phyloP scores from a whole-genome alignment of 768 basidiomycete genomes.

The Lanmaoa pseudosensibilis region DNA sequence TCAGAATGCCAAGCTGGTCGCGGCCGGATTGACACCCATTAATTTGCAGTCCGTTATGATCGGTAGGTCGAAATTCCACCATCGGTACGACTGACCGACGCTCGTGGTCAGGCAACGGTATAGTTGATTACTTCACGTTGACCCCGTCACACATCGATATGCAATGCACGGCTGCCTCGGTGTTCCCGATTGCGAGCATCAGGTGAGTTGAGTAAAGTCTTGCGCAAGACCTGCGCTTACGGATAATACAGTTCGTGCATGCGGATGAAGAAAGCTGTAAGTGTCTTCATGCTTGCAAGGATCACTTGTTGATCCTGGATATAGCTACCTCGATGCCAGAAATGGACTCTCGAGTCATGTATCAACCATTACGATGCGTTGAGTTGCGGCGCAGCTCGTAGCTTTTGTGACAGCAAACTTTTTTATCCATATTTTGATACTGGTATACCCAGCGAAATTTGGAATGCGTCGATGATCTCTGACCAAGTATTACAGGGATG shows the following conservation, averaged over 20 bases:
- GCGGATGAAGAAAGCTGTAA: slow-evolving; percentile 43
- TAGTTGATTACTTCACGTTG: slow-evolving; percentile 42
- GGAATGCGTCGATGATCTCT: neutral
- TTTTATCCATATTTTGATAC: slow-evolving; percentile 23
- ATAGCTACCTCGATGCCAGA: slow-evolving; percentile 71
- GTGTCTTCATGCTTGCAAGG: slow-evolving; percentile 1
- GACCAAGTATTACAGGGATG: slow-evolving; percentile 28
- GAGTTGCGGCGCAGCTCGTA: slow-evolving; percentile 63
- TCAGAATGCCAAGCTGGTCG: slow-evolving; percentile 41
- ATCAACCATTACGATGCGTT: slow-evolving; percentile 66
- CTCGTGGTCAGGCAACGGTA: slow-evolving; percentile 41
- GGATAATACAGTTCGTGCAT: slow-evolving; percentile 33
- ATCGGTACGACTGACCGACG: neutral
- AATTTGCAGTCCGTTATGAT: slow-evolving; percentile 53
- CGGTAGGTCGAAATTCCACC: slow-evolving; percentile 30
- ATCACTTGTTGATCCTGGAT: neutral
- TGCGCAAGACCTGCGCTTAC: neutral
- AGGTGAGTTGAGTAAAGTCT: slow-evolving; percentile 10
- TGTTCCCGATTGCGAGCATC: slow-evolving; percentile 45
- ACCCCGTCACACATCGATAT: slow-evolving; percentile 49
- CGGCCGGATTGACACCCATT: slow-evolving; percentile 48
- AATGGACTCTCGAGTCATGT: slow-evolving; percentile 56
- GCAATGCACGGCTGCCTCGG: slow-evolving; percentile 52
- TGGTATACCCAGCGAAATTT: slow-evolving; percentile 31
- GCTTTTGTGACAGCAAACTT: slow-evolving; percentile 60